These are phyloP conservation scores for Debaryomyces fabryi DNA, from an alignment of 1,139 yeast species.

Conservation along the genomic window DNA sequence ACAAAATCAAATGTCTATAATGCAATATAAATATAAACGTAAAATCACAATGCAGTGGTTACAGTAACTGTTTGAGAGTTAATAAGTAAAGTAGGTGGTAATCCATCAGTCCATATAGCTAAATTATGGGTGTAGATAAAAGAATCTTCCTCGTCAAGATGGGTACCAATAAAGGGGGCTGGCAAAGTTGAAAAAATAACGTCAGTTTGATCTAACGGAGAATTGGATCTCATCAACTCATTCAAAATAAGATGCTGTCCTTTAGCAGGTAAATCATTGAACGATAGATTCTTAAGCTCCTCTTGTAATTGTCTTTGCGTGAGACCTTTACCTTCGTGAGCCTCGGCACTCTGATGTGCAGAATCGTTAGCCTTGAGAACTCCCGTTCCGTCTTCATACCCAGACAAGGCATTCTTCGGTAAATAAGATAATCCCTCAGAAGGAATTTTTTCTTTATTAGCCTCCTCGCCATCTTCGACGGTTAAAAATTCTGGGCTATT, in stretches of 20 bases:
- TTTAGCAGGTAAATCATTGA: constrained; percentile 85
- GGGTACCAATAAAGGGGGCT: constrained; percentile 82
- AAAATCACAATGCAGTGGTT: constrained; percentile 73
- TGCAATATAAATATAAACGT: background rate
- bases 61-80: constrained; percentile 95
- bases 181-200: constrained; percentile 89
- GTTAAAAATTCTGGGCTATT: constrained; percentile 38
- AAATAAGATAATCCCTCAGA: constrained; percentile 18
- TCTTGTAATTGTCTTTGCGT: constrained; percentile 42
- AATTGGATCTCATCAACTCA: constrained; percentile 69
- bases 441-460: constrained; percentile 12
- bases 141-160: constrained; percentile 66
- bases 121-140: constrained; percentile 75
- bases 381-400: background rate
- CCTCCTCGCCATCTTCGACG: constrained; percentile 29
- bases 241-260: constrained; percentile 89
- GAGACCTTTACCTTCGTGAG: constrained; percentile 17
- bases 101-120: constrained; percentile 75
- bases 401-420: constrained; percentile 7
- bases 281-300: constrained; percentile 51
- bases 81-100: constrained; percentile 80
- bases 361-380: background rate
- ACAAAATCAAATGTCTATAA: constrained; percentile 3
- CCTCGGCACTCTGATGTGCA: background rate
- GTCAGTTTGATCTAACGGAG: constrained; percentile 60